phyloP scores from a whole-genome alignment of 129 eudicot genomes.

The Centaurea solstitialis region DNA sequence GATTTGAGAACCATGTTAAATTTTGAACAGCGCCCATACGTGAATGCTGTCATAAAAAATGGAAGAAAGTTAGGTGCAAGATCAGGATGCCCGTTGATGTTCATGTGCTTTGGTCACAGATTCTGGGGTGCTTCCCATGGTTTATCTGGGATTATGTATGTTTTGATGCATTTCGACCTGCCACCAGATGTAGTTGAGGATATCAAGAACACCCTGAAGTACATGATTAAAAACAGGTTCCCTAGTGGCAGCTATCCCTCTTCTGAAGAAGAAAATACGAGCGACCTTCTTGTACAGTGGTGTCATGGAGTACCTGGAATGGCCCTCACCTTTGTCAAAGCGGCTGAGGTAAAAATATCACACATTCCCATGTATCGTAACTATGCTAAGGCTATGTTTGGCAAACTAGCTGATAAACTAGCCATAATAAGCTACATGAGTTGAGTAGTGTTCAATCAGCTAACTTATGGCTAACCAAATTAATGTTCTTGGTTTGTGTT shows the following conservation, averaged over 20 bases:
- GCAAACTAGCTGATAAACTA: neutral
- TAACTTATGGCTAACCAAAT: too few relatives aligned
- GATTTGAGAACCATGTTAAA: neutral
- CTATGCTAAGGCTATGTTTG: neutral
- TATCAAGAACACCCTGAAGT: slow-evolving; percentile 9
- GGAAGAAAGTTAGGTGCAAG: neutral
- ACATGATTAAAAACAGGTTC: slow-evolving; percentile 5
- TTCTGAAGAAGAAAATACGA: neutral
- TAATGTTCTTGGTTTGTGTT: too few relatives aligned
- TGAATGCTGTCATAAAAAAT: neutral
- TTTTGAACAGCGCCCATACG: neutral
- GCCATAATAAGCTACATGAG: too few relatives aligned
- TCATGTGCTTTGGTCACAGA: neutral
- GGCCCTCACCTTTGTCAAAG: slow-evolving; percentile 25
- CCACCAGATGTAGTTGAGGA: neutral
- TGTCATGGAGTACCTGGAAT: slow-evolving; percentile 16
- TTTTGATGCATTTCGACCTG: slow-evolving; percentile 10
- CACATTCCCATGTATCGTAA: neutral
- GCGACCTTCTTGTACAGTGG: slow-evolving; percentile 2
- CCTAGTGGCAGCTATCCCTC: slow-evolving; percentile 15
- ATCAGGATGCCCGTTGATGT: slow-evolving; percentile 12
- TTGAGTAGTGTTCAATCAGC: too few relatives aligned
- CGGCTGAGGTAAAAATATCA: slow-evolving; percentile 12
- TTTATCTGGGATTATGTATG: slow-evolving; percentile 10
- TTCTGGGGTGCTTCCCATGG: slow-evolving; percentile 18